These are phyloP conservation scores for Colletotrichum spaethianum DNA, from an alignment of 2,329 filamentous ascomycete species.

Conservation along the genomic window DNA sequence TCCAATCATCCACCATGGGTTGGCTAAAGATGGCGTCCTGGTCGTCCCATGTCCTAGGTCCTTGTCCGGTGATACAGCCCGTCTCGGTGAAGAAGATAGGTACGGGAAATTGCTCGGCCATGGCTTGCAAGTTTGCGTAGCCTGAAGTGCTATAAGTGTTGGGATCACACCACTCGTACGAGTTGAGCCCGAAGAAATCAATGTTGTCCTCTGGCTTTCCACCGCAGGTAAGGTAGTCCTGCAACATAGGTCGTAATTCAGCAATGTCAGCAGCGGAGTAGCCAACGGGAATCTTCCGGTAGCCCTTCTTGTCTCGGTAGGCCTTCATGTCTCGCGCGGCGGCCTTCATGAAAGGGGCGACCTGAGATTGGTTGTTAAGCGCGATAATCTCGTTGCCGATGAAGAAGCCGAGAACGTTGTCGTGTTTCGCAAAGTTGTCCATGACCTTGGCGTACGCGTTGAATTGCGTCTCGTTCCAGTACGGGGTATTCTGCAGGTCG, in stretches of 20 bases:
- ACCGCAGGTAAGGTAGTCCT: slow-evolving; percentile 84
- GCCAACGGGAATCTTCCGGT: slow-evolving; percentile 86
- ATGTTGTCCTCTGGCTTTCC: slow-evolving; percentile 77
- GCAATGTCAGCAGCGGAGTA: slow-evolving; percentile 91
- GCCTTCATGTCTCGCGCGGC: slow-evolving; percentile 86
- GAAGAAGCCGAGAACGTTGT: slow-evolving; percentile 88
- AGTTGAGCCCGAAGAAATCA: slow-evolving; percentile 90
- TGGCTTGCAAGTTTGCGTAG: slow-evolving; percentile 77
- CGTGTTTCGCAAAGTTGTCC: slow-evolving; percentile 82
- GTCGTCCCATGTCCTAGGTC: slow-evolving; percentile 76
- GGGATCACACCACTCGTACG: slow-evolving; percentile 84
- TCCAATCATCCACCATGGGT: slow-evolving; percentile 79
- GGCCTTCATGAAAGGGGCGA: slow-evolving; percentile 87
- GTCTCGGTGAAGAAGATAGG: slow-evolving; percentile 93
- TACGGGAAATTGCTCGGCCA: slow-evolving; percentile 80
- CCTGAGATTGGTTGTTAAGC: slow-evolving; percentile 67
- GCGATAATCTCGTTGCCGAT: slow-evolving; percentile 92
- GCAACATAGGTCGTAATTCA: slow-evolving; percentile 72
- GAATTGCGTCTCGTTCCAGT: slow-evolving; percentile 82
- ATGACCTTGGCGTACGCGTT: slow-evolving; percentile 79
- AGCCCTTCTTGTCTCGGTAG: slow-evolving; percentile 81
- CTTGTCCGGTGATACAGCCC: slow-evolving; percentile 77
- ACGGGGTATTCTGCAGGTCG: slow-evolving; percentile 65
- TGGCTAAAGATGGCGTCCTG: slow-evolving; percentile 83
- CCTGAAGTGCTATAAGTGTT: slow-evolving; percentile 74